Evolutionary conservation across 2,329 filamentous ascomycete species (phyloP).

Genomic region (Acrodontium crateriforme): DNA sequence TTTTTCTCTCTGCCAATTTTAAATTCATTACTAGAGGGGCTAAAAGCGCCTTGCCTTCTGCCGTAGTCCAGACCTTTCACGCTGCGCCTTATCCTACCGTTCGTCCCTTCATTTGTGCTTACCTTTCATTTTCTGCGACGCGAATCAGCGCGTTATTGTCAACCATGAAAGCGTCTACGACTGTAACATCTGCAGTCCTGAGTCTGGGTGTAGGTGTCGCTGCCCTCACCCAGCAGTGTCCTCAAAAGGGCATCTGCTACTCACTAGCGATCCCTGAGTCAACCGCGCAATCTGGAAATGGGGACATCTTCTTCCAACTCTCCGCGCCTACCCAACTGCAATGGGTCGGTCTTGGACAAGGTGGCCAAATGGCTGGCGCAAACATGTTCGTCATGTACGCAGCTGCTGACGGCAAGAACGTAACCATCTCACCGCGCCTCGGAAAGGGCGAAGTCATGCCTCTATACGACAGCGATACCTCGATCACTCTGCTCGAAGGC

Average conservation of each 20-base stretch:
- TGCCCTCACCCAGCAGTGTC: too few relatives aligned
- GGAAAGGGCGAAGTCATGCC: conserved; percentile 33
- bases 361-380: conserved; percentile 37
- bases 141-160: too few relatives aligned
- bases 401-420: conserved; percentile 36
- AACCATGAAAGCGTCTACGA: too few relatives aligned
- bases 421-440: conserved; percentile 42
- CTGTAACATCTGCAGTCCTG: too few relatives aligned
- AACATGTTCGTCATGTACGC: conserved; percentile 49
- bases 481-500: conserved; percentile 38
- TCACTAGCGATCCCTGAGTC: conserved; percentile 40
- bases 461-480: conserved; percentile 25
- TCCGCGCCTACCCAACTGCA: conserved; percentile 37
- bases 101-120: too few relatives aligned
- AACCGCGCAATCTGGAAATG: conserved; percentile 36
- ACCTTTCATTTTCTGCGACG: too few relatives aligned
- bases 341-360: conserved; percentile 45
- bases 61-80: too few relatives aligned
- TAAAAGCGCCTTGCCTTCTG: too few relatives aligned
- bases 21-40: too few relatives aligned
- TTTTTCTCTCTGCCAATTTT: too few relatives aligned
- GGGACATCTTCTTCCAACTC: conserved; percentile 46
- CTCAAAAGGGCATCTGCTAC: conserved; percentile 28
- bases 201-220: not conserved
- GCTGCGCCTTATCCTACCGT: too few relatives aligned